These are phyloP conservation scores for Papiliotrema nemorosa DNA, from an alignment of 1,284 basidiomycete genomes.

Conservation along the genomic window DNA sequence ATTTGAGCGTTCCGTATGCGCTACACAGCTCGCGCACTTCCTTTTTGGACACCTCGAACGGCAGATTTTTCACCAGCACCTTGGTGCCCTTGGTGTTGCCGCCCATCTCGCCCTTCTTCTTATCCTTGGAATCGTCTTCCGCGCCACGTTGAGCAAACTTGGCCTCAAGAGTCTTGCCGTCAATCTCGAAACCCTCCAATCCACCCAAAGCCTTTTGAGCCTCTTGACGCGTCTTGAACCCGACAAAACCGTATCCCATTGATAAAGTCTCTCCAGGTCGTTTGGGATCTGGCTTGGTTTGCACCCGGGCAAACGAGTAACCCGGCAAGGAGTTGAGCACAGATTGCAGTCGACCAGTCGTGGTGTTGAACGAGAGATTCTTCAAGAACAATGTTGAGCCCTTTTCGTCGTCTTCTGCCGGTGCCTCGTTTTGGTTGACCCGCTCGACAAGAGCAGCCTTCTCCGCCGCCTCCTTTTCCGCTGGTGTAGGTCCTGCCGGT, in stretches of 20 bases:
- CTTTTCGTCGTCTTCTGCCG: slow-evolving; percentile 55
- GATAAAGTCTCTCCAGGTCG: slow-evolving; percentile 61
- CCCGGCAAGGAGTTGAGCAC: slow-evolving; percentile 74
- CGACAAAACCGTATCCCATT: slow-evolving; percentile 96
- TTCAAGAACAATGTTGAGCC: slow-evolving; percentile 91
- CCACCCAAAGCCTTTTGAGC: slow-evolving; percentile 74
- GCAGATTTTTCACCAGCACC: slow-evolving; percentile 95
- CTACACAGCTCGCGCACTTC: slow-evolving; percentile 84
- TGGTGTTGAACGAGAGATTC: slow-evolving; percentile 89
- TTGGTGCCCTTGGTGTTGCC: slow-evolving; percentile 66
- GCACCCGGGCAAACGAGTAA: slow-evolving; percentile 84
- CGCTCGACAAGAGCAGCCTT: slow-evolving; percentile 23
- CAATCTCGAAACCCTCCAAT: slow-evolving; percentile 77
- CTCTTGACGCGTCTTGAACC: slow-evolving; percentile 71
- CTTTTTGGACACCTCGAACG: slow-evolving; percentile 92
- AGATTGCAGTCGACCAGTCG: slow-evolving; percentile 65
- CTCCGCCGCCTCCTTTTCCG: slow-evolving; percentile 38
- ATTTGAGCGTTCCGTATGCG: slow-evolving; percentile 89
- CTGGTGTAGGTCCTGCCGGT: slow-evolving; percentile 13
- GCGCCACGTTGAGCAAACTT: slow-evolving; percentile 82
- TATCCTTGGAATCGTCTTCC: slow-evolving; percentile 57
- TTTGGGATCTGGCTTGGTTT: slow-evolving; percentile 86
- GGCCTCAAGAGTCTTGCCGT: slow-evolving; percentile 79
- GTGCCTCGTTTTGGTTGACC: slow-evolving; percentile 40
- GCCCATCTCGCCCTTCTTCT: slow-evolving; percentile 32